Evolutionary conservation across 2,329 filamentous ascomycete genomes (phyloP), one percentile per base, ranked within the genome.

Genomic region (Cladorrhinum sp.): DNA sequence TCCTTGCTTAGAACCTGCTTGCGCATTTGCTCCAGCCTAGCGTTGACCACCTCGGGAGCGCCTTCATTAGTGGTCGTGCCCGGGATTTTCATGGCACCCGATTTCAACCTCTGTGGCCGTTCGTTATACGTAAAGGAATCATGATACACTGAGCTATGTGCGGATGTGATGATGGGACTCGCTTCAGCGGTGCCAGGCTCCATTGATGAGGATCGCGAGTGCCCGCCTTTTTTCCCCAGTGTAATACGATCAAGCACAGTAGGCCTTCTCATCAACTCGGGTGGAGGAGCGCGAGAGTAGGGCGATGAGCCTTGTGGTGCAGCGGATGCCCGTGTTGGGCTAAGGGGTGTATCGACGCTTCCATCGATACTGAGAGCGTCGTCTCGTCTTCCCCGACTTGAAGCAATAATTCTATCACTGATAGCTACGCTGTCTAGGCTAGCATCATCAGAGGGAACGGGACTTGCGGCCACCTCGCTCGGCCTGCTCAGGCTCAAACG

Each of bases 1-100:
- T 98, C 93, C 70, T 93, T 95, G 73, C 91, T 96, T 51, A 98
- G 78, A 7, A 99, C 88, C 70, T 94, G 92, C 69, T 91, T 90
- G 64, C 89, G 86, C 80, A 96, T 89, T 67, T 90, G 88, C 55
- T 86, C 85, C 6, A 89, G 76, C 58, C 84, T 82, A 8, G 84
- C 82, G 68, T 79, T 87, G 61, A 87, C 84, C 54, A 80, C 78
- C 62, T 85, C 85, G 1, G 82, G 81, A 4, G 80, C 82, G 2
- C 82, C 82, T 67, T 86, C 83, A 59, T 81, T 82, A 9, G 76
- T 76, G 14, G 80, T 82, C 1, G 83, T 86, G 0, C 83, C 84
- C 0, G 84, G 82, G 55, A 86, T 86, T 54, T 80, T 75, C 66
- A 79, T 73, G 58, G 76, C 71, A 20, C 81, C 77, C 1, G 80